phyloP scores from a whole-genome alignment of 1,284 basidiomycete species.

The Ustilago loliicola region DNA sequence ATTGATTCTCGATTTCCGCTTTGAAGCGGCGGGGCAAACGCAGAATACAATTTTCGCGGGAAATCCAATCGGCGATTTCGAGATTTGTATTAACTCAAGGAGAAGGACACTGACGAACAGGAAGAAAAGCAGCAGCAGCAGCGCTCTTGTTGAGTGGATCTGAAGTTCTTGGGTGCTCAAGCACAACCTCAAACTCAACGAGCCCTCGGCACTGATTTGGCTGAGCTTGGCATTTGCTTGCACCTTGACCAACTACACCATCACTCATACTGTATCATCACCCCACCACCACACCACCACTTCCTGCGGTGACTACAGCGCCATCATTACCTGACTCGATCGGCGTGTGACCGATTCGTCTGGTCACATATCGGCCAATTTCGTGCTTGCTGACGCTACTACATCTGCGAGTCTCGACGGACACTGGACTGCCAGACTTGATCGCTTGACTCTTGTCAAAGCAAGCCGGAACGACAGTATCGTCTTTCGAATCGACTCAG shows the following conservation, averaged over 20 bases:
- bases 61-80: background rate
- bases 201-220: background rate
- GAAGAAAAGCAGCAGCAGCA: too few relatives aligned
- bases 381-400: background rate
- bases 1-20: background rate
- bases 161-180: too few relatives aligned
- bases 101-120: too few relatives aligned
- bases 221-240: slow-evolving; percentile 5
- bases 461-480: too few relatives aligned
- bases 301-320: background rate
- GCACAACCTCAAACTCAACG: too few relatives aligned
- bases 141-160: too few relatives aligned
- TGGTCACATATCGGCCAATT: background rate
- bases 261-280: background rate
- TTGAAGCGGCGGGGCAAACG: background rate
- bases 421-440: background rate
- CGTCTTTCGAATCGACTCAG: background rate
- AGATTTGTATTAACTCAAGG: too few relatives aligned
- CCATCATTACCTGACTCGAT: background rate
- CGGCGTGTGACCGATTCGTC: background rate
- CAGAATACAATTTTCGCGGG: too few relatives aligned
- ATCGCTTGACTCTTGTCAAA: too few relatives aligned
- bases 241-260: background rate
- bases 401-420: background rate
- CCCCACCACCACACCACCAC: background rate